Evolutionary conservation across 768 basidiomycete species (phyloP).

Genomic region (Agaricus bisporus): DNA sequence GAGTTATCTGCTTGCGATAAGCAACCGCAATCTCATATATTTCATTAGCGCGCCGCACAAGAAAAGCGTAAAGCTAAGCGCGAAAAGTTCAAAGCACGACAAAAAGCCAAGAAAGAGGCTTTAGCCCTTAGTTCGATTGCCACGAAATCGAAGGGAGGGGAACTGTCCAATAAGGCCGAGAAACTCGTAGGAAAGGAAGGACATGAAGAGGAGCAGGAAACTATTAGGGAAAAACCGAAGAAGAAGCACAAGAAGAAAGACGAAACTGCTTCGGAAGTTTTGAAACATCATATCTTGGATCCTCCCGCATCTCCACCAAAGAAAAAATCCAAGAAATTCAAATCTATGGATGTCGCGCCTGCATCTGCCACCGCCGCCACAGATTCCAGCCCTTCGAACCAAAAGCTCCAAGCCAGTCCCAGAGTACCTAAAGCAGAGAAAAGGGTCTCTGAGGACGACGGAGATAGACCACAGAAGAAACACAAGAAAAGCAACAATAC

Average conservation of each 20-base stretch:
- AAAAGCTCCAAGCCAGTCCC: too few species aligned
- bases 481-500: too few species aligned
- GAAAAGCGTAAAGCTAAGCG: conserved; percentile 40
- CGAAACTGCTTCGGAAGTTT: background rate
- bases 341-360: too few species aligned
- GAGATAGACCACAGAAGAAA: too few species aligned
- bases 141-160: background rate
- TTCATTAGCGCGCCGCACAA: conserved; percentile 32
- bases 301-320: background rate
- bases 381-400: background rate
- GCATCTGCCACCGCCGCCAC: background rate
- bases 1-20: conserved; percentile 11
- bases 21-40: conserved; percentile 20
- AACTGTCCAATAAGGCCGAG: conserved; percentile 1
- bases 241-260: conserved; percentile 1
- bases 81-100: conserved; percentile 40
- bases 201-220: background rate
- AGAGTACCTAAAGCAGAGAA: too few species aligned
- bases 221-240: background rate
- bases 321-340: background rate
- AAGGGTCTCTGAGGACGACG: too few species aligned
- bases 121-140: background rate
- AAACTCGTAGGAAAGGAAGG: background rate
- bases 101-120: conserved; percentile 27
- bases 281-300: background rate